Percentiles rank a stretch among this genome's conserved stretches.
Conservation (phyloP, 208 protist species). For the Kentomonas sorsogonicus region DNA sequence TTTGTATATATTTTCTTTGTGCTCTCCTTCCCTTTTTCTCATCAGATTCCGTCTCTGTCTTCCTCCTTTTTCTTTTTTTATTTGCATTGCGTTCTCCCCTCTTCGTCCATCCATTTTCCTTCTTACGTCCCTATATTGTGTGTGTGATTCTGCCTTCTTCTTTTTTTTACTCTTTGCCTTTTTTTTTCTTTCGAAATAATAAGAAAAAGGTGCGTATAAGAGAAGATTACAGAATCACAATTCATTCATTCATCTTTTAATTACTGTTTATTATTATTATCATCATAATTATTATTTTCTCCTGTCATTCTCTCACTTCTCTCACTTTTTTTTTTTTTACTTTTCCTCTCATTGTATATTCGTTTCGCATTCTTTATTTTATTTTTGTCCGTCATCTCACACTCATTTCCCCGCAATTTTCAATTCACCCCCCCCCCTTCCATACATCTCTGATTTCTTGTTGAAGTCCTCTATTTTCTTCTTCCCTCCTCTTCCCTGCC, state of each 20-base stretch:
- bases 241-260: neutral
- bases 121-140: neutral
- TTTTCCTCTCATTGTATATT: no score
- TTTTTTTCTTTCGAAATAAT: neutral
- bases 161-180: conserved; percentile 2
- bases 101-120: neutral
- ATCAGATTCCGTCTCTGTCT: neutral
- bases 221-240: neutral
- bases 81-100: conserved; percentile 2
- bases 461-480: conserved; percentile 1
- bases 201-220: neutral
- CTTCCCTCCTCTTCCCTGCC: neutral
- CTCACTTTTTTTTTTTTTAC: neutral
- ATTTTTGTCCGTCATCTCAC: neutral
- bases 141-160: neutral
- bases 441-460: neutral
- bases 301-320: neutral
- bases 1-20: neutral
- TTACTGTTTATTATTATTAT: neutral
- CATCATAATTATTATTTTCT: conserved; percentile 1
- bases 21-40: no score
- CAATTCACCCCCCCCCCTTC: neutral
- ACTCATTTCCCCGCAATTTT: neutral
- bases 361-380: no score
- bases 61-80: neutral